Conservation (phyloP, 1,284 basidiomycete genomes). For the Marasmius oreades region DNA sequence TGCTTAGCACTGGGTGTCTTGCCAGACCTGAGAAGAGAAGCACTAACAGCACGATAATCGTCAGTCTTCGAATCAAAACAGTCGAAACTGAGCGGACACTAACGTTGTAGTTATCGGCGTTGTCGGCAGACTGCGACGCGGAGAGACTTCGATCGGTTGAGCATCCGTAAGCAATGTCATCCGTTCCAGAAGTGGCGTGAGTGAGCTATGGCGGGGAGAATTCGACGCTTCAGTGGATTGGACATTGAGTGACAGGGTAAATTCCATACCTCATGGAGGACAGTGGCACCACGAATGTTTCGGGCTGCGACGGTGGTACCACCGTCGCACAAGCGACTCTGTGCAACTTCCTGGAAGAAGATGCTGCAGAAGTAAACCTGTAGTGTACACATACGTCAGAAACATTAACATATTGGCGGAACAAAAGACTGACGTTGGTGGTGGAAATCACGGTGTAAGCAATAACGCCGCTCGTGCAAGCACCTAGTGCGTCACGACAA, state of each 20-base stretch:
- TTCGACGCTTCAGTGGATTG: too few species aligned
- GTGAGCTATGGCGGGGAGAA: constrained; percentile 14
- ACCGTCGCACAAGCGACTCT: constrained; percentile 11
- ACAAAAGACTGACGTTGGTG: constrained; percentile 15
- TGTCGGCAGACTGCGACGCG: constrained; percentile 9
- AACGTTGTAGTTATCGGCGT: constrained; percentile 22
- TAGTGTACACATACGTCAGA: too few species aligned
- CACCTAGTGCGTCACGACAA: constrained; percentile 17
- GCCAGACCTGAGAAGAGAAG: constrained; percentile 3
- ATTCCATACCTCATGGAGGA: constrained; percentile 16
- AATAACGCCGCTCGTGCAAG: constrained; percentile 17
- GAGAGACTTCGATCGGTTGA: constrained; percentile 15
- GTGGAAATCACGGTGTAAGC: constrained; percentile 19
- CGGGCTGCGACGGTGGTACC: constrained; percentile 17
- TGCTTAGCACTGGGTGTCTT: background rate
- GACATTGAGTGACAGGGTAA: background rate
- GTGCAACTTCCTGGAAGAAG: constrained; percentile 19
- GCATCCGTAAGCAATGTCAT: constrained; percentile 19
- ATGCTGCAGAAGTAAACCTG: constrained; percentile 20
- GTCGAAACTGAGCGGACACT: background rate
- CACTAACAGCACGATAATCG: background rate
- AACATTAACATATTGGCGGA: background rate
- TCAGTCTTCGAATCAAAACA: background rate
- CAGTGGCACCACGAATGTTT: constrained; percentile 19
- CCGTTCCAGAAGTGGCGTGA: constrained; percentile 15